These are phyloP conservation scores for Nakaseomyces sp. DNA, from an alignment of 1,139 yeast genomes.

Conservation along the genomic window DNA sequence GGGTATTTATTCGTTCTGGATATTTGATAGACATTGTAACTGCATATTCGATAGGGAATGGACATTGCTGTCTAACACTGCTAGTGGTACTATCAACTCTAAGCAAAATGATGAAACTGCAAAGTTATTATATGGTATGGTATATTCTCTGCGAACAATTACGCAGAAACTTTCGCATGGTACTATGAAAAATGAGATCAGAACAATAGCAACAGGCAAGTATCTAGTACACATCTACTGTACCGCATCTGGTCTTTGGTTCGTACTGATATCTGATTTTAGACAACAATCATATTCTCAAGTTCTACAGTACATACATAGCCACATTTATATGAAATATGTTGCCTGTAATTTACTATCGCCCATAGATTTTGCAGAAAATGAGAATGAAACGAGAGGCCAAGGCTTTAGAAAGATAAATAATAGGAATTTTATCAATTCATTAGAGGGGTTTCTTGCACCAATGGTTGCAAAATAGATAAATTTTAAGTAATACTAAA, in stretches of 20 bases:
- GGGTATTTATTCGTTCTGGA: slow-evolving; percentile 74
- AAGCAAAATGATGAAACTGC: slow-evolving; percentile 57
- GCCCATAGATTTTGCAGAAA: slow-evolving; percentile 28
- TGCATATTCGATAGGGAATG: slow-evolving; percentile 67
- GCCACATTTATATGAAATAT: slow-evolving; percentile 55
- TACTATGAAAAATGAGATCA: slow-evolving; percentile 40
- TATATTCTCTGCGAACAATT: slow-evolving; percentile 70
- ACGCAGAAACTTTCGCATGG: slow-evolving; percentile 48
- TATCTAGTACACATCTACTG: slow-evolving; percentile 75
- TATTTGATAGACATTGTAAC: slow-evolving; percentile 82
- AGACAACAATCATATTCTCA: slow-evolving; percentile 50
- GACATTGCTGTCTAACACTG: slow-evolving; percentile 29
- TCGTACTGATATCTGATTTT: slow-evolving; percentile 66
- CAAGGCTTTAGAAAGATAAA: slow-evolving; percentile 27
- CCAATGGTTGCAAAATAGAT: slow-evolving; percentile 24
- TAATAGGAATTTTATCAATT: slow-evolving; percentile 24
- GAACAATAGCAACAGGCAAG: slow-evolving; percentile 60
- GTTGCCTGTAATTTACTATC: slow-evolving; percentile 50
- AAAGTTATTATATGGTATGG: slow-evolving; percentile 78
- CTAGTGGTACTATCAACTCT: slow-evolving; percentile 44
- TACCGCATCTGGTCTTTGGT: slow-evolving; percentile 68
- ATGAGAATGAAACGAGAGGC: slow-evolving; percentile 25
- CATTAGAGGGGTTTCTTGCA: slow-evolving; percentile 25
- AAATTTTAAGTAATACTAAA: not conserved
- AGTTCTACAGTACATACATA: slow-evolving; percentile 59